Evolutionary conservation across 495 filamentous ascomycete species (phyloP).

Genomic region (Hypoxylon crocopeplum): DNA sequence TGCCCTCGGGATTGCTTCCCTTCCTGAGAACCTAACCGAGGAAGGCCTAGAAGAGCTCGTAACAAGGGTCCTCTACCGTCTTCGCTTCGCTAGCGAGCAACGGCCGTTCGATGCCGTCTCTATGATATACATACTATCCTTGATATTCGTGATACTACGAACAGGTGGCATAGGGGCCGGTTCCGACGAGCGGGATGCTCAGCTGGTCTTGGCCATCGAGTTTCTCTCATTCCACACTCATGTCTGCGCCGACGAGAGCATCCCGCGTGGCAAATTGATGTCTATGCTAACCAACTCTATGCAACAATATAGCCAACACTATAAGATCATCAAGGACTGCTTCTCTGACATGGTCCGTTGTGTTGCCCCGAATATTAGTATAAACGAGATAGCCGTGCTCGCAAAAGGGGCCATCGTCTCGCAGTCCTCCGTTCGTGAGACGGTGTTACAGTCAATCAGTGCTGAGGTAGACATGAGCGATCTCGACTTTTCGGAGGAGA

Average conservation of each 20-base stretch:
- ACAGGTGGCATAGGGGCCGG: conserved; percentile 77
- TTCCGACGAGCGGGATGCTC: conserved; percentile 81
- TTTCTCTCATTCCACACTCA: conserved; percentile 87
- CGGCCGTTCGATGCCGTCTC: conserved; percentile 86
- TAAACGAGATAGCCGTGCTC: conserved; percentile 72
- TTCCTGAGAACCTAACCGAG: conserved; percentile 72
- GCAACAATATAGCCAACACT: conserved; percentile 90
- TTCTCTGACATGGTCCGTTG: conserved; percentile 82
- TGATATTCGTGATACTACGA: conserved; percentile 75
- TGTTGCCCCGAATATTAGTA: conserved; percentile 74
- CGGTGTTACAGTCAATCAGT: conserved; percentile 88
- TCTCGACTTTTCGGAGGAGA: conserved; percentile 81
- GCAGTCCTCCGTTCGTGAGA: conserved; percentile 79
- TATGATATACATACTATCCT: conserved; percentile 83
- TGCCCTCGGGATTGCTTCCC: conserved; percentile 71
- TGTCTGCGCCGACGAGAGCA: conserved; percentile 68
- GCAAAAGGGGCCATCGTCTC: conserved; percentile 77
- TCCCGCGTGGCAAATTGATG: conserved; percentile 79
- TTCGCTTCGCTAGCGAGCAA: conserved; percentile 90
- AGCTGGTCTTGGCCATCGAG: conserved; percentile 89
- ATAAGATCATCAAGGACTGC: conserved; percentile 92
- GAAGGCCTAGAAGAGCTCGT: conserved; percentile 86
- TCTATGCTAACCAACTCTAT: conserved; percentile 75
- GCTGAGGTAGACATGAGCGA: conserved; percentile 91
- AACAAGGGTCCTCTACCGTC: conserved; percentile 86